Conservation (phyloP, 2,329 filamentous ascomycete genomes). For the Penicillium sp. region DNA sequence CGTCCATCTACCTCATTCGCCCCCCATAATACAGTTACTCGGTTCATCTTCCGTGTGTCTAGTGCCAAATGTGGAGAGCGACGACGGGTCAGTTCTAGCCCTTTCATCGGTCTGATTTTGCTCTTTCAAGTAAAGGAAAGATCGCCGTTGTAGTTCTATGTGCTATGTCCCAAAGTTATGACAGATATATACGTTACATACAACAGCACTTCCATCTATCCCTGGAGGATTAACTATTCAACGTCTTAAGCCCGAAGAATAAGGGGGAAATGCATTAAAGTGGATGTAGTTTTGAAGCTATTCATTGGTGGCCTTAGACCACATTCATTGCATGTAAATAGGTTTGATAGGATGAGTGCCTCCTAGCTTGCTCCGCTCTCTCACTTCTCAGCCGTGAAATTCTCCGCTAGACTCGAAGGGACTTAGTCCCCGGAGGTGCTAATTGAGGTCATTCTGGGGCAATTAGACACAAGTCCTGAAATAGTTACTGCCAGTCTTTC, state of each 20-base stretch:
- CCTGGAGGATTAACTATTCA: too few relatives aligned
- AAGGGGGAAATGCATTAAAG: not conserved
- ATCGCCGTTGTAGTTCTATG: too few relatives aligned
- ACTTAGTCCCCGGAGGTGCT: not conserved
- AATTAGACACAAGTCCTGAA: not conserved
- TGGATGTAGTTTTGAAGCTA: not conserved
- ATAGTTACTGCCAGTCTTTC: not conserved
- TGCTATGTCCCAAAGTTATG: too few relatives aligned
- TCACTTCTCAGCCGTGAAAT: not conserved
- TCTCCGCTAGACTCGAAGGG: not conserved
- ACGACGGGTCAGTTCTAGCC: not conserved
- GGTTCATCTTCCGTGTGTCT: not conserved
- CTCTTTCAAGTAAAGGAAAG: not conserved
- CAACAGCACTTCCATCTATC: not conserved
- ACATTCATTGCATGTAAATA: not conserved
- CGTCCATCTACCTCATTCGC: too few relatives aligned
- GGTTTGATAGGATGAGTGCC: constrained; percentile 1
- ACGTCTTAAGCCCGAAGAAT: not conserved
- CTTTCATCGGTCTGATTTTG: not conserved
- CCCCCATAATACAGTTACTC: not conserved
- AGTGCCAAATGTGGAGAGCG: not conserved
- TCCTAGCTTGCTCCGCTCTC: not conserved
- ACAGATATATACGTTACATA: not conserved
- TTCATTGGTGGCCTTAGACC: not conserved
- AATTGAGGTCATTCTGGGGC: too few relatives aligned